These are phyloP conservation scores for Orychophragmus violaceus DNA, from an alignment of 345 rosid species.

Conservation along the genomic window DNA sequence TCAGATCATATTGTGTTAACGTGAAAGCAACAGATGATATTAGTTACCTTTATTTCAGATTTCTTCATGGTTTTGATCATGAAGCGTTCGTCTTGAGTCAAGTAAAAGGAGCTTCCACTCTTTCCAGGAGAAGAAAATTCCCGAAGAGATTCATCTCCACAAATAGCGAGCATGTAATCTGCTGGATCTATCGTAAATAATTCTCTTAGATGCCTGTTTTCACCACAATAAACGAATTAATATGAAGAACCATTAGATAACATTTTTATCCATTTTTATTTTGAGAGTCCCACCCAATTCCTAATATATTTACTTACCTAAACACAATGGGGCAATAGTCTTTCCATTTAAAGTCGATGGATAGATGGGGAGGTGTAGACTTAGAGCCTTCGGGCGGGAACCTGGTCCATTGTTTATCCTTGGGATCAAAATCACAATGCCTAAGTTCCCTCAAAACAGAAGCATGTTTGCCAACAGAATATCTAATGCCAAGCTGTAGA, in stretches of 20 bases:
- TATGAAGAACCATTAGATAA: background rate
- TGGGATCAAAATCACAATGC: slow-evolving; percentile 67
- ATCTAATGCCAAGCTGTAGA: slow-evolving; percentile 74
- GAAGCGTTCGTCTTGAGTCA: slow-evolving; percentile 62
- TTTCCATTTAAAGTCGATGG: slow-evolving; percentile 68
- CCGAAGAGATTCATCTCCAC: slow-evolving; percentile 64
- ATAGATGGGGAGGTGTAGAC: slow-evolving; percentile 63
- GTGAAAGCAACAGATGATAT: slow-evolving; percentile 2
- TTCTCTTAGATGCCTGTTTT: slow-evolving; percentile 54
- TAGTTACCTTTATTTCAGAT: slow-evolving; percentile 58
- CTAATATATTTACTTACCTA: slow-evolving; percentile 32
- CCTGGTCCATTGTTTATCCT: slow-evolving; percentile 69
- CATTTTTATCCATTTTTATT: background rate
- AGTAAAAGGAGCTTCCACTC: slow-evolving; percentile 68
- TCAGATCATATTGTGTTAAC: background rate
- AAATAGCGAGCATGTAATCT: slow-evolving; percentile 66
- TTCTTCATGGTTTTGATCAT: slow-evolving; percentile 77
- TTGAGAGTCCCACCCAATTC: background rate
- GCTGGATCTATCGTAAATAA: slow-evolving; percentile 57
- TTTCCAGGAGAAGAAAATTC: slow-evolving; percentile 75
- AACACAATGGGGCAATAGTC: slow-evolving; percentile 79
- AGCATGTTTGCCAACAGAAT: slow-evolving; percentile 66
- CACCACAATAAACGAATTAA: slow-evolving; percentile 8
- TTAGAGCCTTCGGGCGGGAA: slow-evolving; percentile 78
- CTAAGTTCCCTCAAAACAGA: slow-evolving; percentile 45